phyloP scores from a whole-genome alignment of 768 basidiomycete species.

The Mycena vitilis region DNA sequence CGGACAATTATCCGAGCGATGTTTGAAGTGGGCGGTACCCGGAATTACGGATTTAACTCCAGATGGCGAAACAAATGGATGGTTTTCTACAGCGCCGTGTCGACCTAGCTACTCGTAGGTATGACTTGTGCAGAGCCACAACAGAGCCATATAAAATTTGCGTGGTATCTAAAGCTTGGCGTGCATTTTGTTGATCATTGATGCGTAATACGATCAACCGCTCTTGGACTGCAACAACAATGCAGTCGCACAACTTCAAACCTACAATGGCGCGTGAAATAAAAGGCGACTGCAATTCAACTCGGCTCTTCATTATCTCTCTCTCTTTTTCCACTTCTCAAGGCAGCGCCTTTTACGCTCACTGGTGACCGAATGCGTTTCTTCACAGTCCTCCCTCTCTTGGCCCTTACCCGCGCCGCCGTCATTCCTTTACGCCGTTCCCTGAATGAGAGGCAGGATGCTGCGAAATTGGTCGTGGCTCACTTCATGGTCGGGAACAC shows the following conservation, averaged over 20 bases:
- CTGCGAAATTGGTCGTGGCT: conserved; percentile 54
- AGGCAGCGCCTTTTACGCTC: conserved; percentile 26
- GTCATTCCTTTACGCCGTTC: conserved; percentile 34
- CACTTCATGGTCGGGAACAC: conserved; percentile 59
- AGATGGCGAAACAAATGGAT: no score
- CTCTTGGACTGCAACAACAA: no score
- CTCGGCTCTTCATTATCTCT: neutral
- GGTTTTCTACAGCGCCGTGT: no score
- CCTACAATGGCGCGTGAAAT: neutral
- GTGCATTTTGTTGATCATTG: no score
- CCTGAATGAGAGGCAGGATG: conserved; percentile 26
- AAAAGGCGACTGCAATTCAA: neutral
- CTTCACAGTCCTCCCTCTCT: conserved; percentile 29
- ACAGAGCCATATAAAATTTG: no score
- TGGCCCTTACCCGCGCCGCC: conserved; percentile 32
- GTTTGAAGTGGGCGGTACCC: neutral
- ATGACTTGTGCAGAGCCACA: no score
- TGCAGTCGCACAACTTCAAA: no score
- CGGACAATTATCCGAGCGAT: neutral
- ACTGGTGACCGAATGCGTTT: conserved; percentile 28
- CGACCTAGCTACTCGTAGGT: no score
- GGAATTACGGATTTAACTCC: no score
- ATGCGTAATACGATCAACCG: no score
- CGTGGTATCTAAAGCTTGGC: no score
- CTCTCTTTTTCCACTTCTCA: conserved; percentile 1